Conservation (phyloP, 345 rosid genomes). For the Kandelia obovata region DNA sequence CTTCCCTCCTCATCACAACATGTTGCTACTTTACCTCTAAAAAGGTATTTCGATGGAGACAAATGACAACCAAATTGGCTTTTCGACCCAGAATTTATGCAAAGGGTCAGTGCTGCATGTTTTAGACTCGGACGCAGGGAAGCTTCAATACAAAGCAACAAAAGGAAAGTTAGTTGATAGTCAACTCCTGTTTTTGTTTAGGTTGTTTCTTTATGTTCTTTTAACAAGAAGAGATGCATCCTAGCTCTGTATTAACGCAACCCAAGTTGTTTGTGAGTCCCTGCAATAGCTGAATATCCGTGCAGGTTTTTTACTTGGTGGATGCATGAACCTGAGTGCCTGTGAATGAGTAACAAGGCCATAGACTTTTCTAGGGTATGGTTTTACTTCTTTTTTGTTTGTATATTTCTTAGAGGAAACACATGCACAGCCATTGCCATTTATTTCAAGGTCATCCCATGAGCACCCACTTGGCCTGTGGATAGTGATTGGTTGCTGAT, state of each 20-base stretch:
- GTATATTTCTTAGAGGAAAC: constrained; percentile 7
- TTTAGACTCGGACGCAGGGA: background rate
- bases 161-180: too few species aligned
- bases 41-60: constrained; percentile 17
- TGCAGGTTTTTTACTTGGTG: background rate
- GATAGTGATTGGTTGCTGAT: constrained; percentile 16
- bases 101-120: background rate
- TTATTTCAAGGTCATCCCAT: constrained; percentile 12
- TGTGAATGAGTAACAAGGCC: background rate
- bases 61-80: background rate
- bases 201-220: too few species aligned
- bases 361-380: constrained; percentile 2
- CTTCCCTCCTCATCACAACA: background rate
- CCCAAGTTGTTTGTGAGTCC: too few species aligned
- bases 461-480: constrained; percentile 25
- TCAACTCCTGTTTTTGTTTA: too few species aligned
- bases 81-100: constrained; percentile 6
- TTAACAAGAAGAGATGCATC: too few species aligned
- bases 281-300: too few species aligned
- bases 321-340: background rate
- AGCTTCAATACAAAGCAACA: background rate
- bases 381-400: background rate
- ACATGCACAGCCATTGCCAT: constrained; percentile 20
- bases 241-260: too few species aligned
- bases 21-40: constrained; percentile 11